phyloP scores from a whole-genome alignment of 208 protist species.

The Crithidia expoeki region DNA sequence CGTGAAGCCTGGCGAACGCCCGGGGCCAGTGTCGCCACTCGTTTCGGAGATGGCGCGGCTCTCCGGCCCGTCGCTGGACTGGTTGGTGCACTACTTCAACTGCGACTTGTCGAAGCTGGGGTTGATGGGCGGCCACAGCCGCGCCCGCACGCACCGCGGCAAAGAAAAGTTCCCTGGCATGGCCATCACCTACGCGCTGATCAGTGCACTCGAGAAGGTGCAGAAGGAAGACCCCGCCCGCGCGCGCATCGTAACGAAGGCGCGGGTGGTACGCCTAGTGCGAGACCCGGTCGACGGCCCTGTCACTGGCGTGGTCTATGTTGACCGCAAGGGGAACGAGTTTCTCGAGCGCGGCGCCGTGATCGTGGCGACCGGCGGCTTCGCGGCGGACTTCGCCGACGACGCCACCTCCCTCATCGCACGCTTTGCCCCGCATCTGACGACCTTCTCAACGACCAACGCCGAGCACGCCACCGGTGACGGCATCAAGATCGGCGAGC shows the following conservation, averaged over 20 bases:
- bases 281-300: slow-evolving; percentile 41
- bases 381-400: slow-evolving; percentile 34
- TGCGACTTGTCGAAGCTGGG: slow-evolving; percentile 74
- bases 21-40: slow-evolving; percentile 43
- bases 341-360: slow-evolving; percentile 65
- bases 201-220: slow-evolving; percentile 61
- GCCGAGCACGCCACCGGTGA: slow-evolving; percentile 80
- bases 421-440: slow-evolving; percentile 65
- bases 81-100: slow-evolving; percentile 72
- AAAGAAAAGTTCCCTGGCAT: slow-evolving; percentile 66
- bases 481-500: slow-evolving; percentile 70
- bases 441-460: slow-evolving; percentile 89
- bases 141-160: slow-evolving; percentile 82
- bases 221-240: slow-evolving; percentile 28
- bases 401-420: slow-evolving; percentile 54
- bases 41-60: slow-evolving; percentile 69
- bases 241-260: slow-evolving; percentile 61
- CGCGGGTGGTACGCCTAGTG: slow-evolving; percentile 52
- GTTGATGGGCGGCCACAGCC: slow-evolving; percentile 86
- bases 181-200: slow-evolving; percentile 88
- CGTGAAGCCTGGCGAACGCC: slow-evolving; percentile 33
- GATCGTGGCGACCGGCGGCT: slow-evolving; percentile 88
- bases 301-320: slow-evolving; percentile 58
- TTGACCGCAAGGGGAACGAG: slow-evolving; percentile 40
- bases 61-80: slow-evolving; percentile 63